phyloP scores from a whole-genome alignment of 139 green algal species.

The Mesostigma viride region DNA sequence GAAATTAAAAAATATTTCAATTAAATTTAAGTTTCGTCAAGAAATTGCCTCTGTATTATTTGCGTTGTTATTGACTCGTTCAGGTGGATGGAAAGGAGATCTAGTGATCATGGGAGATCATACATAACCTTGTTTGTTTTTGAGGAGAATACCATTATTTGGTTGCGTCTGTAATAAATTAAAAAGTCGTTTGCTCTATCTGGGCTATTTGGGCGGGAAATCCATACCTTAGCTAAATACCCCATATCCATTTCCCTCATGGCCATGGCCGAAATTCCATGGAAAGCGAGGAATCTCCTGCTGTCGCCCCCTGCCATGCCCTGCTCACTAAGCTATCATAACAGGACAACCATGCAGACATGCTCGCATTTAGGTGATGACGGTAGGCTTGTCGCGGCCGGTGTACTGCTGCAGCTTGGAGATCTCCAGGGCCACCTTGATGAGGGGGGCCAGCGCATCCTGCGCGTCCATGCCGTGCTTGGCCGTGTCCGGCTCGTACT shows the following conservation, averaged over 20 bases:
- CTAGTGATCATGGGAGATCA: no score
- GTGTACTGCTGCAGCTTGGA: slow-evolving; percentile 86
- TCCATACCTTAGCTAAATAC: not conserved
- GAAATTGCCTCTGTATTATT: no score
- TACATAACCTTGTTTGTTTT: no score
- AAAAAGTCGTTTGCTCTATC: not conserved
- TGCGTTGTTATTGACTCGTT: no score
- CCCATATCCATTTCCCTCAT: not conserved
- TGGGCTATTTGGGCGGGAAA: not conserved
- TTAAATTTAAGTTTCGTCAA: no score
- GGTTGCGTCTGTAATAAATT: no score
- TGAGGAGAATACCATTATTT: no score
- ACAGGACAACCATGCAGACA: not conserved
- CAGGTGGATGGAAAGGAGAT: no score
- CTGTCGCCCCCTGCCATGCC: not conserved
- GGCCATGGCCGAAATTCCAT: not conserved
- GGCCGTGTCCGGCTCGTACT: slow-evolving; percentile 73
- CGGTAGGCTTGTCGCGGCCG: slow-evolving; percentile 88
- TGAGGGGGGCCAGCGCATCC: slow-evolving; percentile 58
- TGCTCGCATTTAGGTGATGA: slow-evolving; percentile 80
- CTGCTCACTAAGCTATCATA: not conserved
- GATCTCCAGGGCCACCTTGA: slow-evolving; percentile 67
- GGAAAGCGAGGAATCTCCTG: no score
- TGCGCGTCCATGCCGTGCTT: slow-evolving; percentile 78
- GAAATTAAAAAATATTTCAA: no score